Evolutionary conservation across 139 green algal genomes (phyloP), one percentile per base, ranked within the genome.

Genomic region (Bryopsis sp.): DNA sequence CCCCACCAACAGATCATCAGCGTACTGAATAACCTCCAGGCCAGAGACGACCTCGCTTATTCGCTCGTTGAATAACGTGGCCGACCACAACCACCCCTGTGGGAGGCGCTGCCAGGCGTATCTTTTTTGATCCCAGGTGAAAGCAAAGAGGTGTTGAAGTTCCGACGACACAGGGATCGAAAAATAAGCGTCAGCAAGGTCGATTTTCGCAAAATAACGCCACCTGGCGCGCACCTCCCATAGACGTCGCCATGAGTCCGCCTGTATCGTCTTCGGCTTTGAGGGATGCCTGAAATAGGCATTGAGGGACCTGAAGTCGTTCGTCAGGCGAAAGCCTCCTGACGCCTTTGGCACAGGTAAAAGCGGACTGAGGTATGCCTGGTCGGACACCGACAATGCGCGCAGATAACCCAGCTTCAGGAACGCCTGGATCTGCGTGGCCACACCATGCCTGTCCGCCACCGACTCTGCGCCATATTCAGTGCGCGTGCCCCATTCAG

Each of bases 181-280:
- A 38, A 69, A 69, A 35, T 57, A 69, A 26, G 35, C 62, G 62
- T 69, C 62, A 35, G 48, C 54, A 24, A 69, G 37, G 26, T 69
- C 62, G 5, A 69, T 32, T 29, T 69, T 54, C 34, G 26, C 39
- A 36, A 37, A 69, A 8, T 24, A 69, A 35, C n/a, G 37, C 62
- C 62, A 69, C 4, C 26, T 36, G 15, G 62, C 35, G 3, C 54
- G 3, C 4, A 69, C 22, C 26, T 57, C 26, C 62, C 62, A 69
- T 19, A 69, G 37, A 5, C 39, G 37, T 7, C 62, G 15, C 62
- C 62, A 69, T 31, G 54, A 35, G 37, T 69, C 62, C 6, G 54
- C 62, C 37, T 69, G 62, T 34, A 11, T 19, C n/a, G 28, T 54
- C 54, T 36, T 36, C 5, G 35, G 3, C 3, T 24, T 15, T 3